Evolutionary conservation across 1,284 basidiomycete genomes (phyloP).

Genomic region (Malassezia dermatis): DNA sequence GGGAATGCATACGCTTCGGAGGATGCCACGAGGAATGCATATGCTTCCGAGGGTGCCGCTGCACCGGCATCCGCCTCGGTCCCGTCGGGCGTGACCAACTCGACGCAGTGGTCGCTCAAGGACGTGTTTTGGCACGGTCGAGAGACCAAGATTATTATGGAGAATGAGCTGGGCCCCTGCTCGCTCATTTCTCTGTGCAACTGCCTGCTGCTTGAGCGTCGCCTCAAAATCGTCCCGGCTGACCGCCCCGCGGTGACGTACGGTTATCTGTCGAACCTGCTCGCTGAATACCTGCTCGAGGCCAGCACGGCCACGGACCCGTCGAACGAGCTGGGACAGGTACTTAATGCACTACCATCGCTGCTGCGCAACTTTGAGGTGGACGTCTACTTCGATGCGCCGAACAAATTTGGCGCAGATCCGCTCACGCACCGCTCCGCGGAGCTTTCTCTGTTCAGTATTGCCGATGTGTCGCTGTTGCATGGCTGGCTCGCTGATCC

Average conservation of each 20-base stretch:
- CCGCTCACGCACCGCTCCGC: constrained; percentile 46
- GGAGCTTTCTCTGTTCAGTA: constrained; percentile 72
- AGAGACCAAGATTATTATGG: constrained; percentile 32
- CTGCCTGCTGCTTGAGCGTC: constrained; percentile 31
- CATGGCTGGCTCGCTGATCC: constrained; percentile 88
- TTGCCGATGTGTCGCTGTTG: constrained; percentile 66
- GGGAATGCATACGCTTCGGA: neutral
- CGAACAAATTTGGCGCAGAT: constrained; percentile 37
- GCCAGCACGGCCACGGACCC: constrained; percentile 47
- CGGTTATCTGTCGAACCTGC: constrained; percentile 65
- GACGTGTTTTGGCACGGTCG: constrained; percentile 32
- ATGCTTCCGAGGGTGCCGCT: neutral
- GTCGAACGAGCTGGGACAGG: constrained; percentile 56
- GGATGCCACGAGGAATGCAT: neutral
- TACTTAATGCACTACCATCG: constrained; percentile 67
- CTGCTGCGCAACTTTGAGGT: constrained; percentile 58
- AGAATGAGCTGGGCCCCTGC: constrained; percentile 60
- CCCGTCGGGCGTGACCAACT: neutral
- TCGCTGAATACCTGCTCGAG: constrained; percentile 67
- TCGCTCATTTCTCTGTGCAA: constrained; percentile 68
- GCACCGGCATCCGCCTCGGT: neutral
- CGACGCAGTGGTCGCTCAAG: constrained; percentile 33
- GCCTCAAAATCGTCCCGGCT: constrained; percentile 51
- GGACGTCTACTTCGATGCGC: constrained; percentile 29
- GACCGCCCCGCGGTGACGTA: constrained; percentile 64